A percentile compares a stretch with the other conserved stretches of the same genome.
Evolutionary conservation across 352 stramenopile genomes (phyloP).

Genomic region (Discostella stelligera): DNA sequence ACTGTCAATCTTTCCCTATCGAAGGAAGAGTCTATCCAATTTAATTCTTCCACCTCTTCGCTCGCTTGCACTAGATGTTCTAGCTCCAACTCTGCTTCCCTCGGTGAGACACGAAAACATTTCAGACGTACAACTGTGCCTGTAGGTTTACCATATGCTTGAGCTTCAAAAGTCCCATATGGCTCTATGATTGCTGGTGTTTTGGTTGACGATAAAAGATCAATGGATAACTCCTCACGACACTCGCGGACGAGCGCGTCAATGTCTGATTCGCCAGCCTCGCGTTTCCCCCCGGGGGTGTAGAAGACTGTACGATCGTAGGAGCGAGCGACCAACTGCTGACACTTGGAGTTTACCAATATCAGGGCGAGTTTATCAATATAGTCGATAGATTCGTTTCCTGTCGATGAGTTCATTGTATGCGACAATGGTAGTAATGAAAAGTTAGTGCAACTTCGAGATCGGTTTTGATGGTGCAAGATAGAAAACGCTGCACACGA

Average conservation of each 20-base stretch:
- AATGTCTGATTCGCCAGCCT: slow-evolving; percentile 48
- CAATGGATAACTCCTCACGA: slow-evolving; percentile 54
- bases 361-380: slow-evolving; percentile 65
- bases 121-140: slow-evolving; percentile 62
- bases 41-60: slow-evolving; percentile 60
- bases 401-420: slow-evolving; percentile 15
- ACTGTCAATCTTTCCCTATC: slow-evolving; percentile 50
- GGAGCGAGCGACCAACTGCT: slow-evolving; percentile 57
- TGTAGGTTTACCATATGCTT: slow-evolving; percentile 58
- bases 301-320: slow-evolving; percentile 54
- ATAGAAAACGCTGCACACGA: slow-evolving; percentile 1
- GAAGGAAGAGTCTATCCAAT: slow-evolving; percentile 58
- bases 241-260: slow-evolving; percentile 58
- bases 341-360: slow-evolving; percentile 42
- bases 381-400: slow-evolving; percentile 17
- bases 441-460: too few relatives aligned
- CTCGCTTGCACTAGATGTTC: slow-evolving; percentile 42
- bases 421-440: not conserved
- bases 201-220: slow-evolving; percentile 38
- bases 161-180: slow-evolving; percentile 58
- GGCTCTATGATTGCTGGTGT: slow-evolving; percentile 35
- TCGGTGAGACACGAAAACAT: slow-evolving; percentile 44
- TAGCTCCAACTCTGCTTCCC: slow-evolving; percentile 45
- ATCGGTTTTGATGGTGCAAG: not conserved
- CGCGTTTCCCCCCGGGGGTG: slow-evolving; percentile 61